Base-by-base conservation (phyloP, 2,329 filamentous ascomycete species). In the Cercospora zeae-maydis region DNA sequence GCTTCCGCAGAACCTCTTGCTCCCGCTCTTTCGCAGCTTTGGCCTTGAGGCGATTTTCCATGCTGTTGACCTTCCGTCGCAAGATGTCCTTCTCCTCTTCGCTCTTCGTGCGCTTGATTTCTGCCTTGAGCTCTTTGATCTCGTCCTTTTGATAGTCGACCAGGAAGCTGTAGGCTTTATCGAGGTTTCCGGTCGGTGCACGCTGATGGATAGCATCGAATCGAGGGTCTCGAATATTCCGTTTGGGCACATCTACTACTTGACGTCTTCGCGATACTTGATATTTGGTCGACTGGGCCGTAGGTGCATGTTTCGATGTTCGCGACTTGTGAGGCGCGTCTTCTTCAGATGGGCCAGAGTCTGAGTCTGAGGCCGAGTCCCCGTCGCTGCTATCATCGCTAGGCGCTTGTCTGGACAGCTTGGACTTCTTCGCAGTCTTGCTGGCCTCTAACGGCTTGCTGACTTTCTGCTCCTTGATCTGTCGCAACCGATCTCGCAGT, bases 221-320 rank as follows among this genome's bases (percentile, higher is more conserved):
- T 56, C 95, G 89, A 16, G 95, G 95, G 76, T 99, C 95, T 59
- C 93, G 88, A 19, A 82, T 70, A 45, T 80, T 76, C 1, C 83
- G 79, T 73, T 90, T 91, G 62, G 84, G 82, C 21, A 73, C 71
- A 30, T 72, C 82, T 58, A 96, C 80, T 16, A 95, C 88, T 61
- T 88, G 87, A 57, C 93, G 90, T 72, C 85, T 88, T 61, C 95
- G 89, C 1, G 89, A 88, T 24, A 99, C 95, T 56, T 90, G 89
- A 54, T 86, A 86, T 78, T 93, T 96, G 75, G 89, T 92, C 1
- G 92, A 88, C 74, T 92, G 85, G 63, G 95, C 88, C 47, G 87
- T 86, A 0, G 95, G 95, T 0, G 95, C 95, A 78, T 98, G 92
- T 78, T 99, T 99, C 75, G 86, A 93, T 11, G 86, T 78, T 24